Percentiles rank a stretch among this genome's conserved stretches.
Conservation (phyloP, 495 filamentous ascomycete genomes). For the Parachaetomium inaequale region DNA sequence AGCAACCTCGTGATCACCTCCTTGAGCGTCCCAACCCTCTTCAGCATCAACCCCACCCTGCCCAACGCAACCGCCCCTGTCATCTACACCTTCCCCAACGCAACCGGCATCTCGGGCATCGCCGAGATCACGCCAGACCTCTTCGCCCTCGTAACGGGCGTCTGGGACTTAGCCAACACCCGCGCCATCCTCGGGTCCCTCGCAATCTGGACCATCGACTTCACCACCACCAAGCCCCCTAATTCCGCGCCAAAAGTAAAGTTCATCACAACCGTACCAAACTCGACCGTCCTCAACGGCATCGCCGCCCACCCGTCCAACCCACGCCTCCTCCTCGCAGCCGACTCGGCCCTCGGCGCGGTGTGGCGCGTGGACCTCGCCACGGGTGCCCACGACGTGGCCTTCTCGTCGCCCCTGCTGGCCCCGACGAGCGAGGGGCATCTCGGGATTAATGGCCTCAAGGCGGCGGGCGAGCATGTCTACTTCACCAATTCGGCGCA, state of each 20-base stretch:
- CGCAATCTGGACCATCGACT: slow-evolving; percentile 32
- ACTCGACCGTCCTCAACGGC: slow-evolving; percentile 41
- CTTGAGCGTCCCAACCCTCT: slow-evolving; percentile 24
- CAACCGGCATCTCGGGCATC: slow-evolving; percentile 35
- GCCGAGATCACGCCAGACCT: slow-evolving; percentile 38
- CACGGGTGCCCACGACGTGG: slow-evolving; percentile 24
- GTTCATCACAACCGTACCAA: too few relatives aligned
- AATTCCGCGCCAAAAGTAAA: too few relatives aligned
- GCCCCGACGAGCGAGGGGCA: slow-evolving; percentile 21
- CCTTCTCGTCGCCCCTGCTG: slow-evolving; percentile 20
- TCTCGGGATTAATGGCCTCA: slow-evolving; percentile 45
- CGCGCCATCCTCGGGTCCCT: slow-evolving; percentile 33
- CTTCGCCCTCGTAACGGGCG: slow-evolving; percentile 37
- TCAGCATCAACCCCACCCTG: slow-evolving; percentile 27
- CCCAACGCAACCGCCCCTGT: slow-evolving; percentile 29
- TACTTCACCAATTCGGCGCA: slow-evolving; percentile 46
- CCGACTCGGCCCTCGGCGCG: slow-evolving; percentile 38
- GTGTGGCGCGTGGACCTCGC: slow-evolving; percentile 33
- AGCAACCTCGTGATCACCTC: slow-evolving; percentile 43
- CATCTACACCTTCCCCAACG: slow-evolving; percentile 38
- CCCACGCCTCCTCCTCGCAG: slow-evolving; percentile 26
- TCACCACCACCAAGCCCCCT: slow-evolving; percentile 9
- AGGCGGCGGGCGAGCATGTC: slow-evolving; percentile 26
- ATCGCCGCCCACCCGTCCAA: slow-evolving; percentile 24
- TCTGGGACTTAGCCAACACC: slow-evolving; percentile 28